Percentiles rank a stretch among this genome's conserved stretches.
Conservation (phyloP, 1,284 basidiomycete genomes). For the Rhodotorula sp. region DNA sequence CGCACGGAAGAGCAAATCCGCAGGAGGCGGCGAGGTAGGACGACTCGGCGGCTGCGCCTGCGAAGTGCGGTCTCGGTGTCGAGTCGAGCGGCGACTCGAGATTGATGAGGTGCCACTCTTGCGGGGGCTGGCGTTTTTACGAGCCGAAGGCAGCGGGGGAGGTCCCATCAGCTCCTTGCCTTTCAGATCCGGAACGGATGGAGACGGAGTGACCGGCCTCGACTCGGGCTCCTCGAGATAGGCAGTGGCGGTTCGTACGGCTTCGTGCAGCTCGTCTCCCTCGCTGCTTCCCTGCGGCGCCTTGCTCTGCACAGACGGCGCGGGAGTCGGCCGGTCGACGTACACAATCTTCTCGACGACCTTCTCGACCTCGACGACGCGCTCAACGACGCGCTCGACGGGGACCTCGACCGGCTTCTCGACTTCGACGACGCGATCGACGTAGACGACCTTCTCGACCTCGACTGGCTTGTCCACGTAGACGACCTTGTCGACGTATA, state of each 20-base stretch:
- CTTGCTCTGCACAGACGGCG: not conserved
- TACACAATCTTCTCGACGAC: conserved; percentile 17
- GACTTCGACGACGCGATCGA: conserved; percentile 12
- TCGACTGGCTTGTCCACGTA: conserved; percentile 11
- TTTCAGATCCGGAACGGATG: conserved; percentile 6
- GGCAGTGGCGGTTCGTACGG: conserved; percentile 24
- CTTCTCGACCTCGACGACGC: conserved; percentile 14
- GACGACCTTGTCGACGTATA: conserved; percentile 27
- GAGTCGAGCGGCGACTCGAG: conserved; percentile 39
- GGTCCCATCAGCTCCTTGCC: conserved; percentile 30
- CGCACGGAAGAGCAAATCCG: conserved; percentile 79
- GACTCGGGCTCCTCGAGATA: conserved; percentile 20
- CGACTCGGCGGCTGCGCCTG: conserved; percentile 59
- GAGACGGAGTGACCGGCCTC: conserved; percentile 8
- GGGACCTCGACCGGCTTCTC: conserved; percentile 10
- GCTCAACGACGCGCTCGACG: conserved; percentile 16
- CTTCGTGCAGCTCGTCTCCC: conserved; percentile 20
- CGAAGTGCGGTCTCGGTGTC: conserved; percentile 51
- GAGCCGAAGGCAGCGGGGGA: conserved; percentile 61
- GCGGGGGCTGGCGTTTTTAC: conserved; percentile 52
- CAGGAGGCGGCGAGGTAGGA: conserved; percentile 81
- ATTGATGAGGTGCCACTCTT: conserved; percentile 26
- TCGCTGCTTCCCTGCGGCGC: not conserved
- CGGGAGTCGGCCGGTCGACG: conserved; percentile 3
- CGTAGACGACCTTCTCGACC: conserved; percentile 12